Base-by-base conservation (phyloP, 2,329 filamentous ascomycete species). In the Clathrospora elynae region DNA sequence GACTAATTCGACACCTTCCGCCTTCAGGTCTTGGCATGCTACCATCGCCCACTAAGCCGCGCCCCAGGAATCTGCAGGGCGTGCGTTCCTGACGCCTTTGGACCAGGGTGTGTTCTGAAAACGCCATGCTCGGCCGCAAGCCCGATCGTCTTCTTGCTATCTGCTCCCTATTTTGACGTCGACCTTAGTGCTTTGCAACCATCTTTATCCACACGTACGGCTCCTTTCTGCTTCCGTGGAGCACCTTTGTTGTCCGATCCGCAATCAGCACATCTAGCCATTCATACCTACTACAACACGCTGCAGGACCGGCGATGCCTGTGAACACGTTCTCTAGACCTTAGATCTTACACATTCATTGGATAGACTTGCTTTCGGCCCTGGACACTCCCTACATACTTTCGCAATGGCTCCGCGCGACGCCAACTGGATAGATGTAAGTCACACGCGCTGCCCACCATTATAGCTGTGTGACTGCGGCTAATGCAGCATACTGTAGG, bases 341-440 rank as follows among this genome's bases (percentile, higher is more conserved):
- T 38, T 49, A 46, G 36, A 30, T 20, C 29, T 34, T n/a, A 18
- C 23, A 41, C 34, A 42, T 36, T 44, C 49, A 18, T 30, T 45
- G 42, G 42, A 47, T 43, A 39, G 19, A 29, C 35, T 48, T 40
- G 35, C 42, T 42, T 42, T 50, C 48, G 43, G 37, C 32, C 23
- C 39, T 46, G 10, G 28, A 14, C 42, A 10, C 35, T 29, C 17
- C 34, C 31, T 24, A 26, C 17, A 36, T 33, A 13, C 11, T 38
- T 23, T 18, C 49, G 57, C 46, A 6, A 69, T 69, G 66, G 42
- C 66, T 42, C 66, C 65, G 13, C 65, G 66, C 52, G 65, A 70
- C 48, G 66, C 66, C 48, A 70, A 70, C 54, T 70, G 66, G 66
- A 62, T 70, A 52, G 66, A 70, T 55, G 66, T 63, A 59, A 61